These are phyloP conservation scores for Scleromitrula shiraiana DNA, from an alignment of 2,329 filamentous ascomycete species.

Conservation along the genomic window DNA sequence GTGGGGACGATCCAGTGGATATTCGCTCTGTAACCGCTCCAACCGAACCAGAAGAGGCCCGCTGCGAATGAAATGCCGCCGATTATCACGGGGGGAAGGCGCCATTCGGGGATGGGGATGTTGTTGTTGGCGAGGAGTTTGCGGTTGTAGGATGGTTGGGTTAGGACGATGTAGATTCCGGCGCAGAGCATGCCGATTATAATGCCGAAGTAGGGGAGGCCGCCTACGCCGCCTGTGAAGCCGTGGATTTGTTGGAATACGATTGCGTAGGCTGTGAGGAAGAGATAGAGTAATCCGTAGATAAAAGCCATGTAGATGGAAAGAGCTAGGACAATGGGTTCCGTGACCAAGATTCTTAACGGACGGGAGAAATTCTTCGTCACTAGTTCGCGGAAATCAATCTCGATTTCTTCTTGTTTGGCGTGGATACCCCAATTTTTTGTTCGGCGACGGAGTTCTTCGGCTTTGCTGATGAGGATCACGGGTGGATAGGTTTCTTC, in stretches of 20 bases:
- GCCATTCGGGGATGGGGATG: conserved; percentile 58
- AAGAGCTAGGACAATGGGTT: conserved; percentile 61
- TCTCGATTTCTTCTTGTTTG: conserved; percentile 63
- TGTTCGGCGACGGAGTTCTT: conserved; percentile 53
- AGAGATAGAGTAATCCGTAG: conserved; percentile 74
- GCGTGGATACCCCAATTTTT: conserved; percentile 65
- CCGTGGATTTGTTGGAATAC: conserved; percentile 69
- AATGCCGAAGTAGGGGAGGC: conserved; percentile 82
- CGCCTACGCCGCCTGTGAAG: conserved; percentile 61
- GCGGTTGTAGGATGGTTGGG: conserved; percentile 59
- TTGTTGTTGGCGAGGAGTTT: conserved; percentile 62
- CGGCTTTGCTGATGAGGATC: conserved; percentile 53
- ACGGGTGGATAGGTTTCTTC: conserved; percentile 63
- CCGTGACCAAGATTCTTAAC: conserved; percentile 46
- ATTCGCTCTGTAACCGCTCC: conserved; percentile 45
- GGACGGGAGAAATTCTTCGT: conserved; percentile 42
- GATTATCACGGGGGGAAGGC: conserved; percentile 52
- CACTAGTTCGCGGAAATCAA: conserved; percentile 55
- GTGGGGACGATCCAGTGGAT: conserved; percentile 60
- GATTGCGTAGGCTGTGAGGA: conserved; percentile 76
- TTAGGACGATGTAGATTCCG: conserved; percentile 52
- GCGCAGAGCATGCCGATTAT: conserved; percentile 64
- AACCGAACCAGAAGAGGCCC: conserved; percentile 73
- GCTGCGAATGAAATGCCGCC: conserved; percentile 52
- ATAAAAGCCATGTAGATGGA: conserved; percentile 69